These are phyloP conservation scores for Colletotrichum sidae DNA, from an alignment of 2,329 filamentous ascomycete species.

Conservation along the genomic window DNA sequence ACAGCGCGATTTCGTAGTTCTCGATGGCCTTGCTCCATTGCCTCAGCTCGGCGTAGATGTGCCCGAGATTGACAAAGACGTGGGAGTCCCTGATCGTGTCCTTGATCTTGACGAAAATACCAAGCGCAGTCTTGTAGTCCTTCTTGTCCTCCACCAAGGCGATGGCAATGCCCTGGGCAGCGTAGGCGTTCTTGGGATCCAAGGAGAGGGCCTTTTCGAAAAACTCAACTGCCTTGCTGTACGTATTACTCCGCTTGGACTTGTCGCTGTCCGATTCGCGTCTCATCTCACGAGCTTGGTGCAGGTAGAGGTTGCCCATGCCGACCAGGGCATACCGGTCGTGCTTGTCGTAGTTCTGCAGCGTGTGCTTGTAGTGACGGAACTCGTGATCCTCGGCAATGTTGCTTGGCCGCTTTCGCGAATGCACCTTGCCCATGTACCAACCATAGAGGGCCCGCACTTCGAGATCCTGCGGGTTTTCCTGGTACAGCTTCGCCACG, in stretches of 20 bases:
- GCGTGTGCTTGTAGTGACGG: conserved; percentile 94
- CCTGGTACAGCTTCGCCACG: conserved; percentile 86
- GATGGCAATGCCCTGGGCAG: conserved; percentile 95
- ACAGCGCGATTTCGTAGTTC: conserved; percentile 88
- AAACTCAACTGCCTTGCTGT: conserved; percentile 94
- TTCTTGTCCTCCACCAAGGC: conserved; percentile 95
- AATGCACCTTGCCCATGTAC: conserved; percentile 85
- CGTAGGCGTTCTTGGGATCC: conserved; percentile 96
- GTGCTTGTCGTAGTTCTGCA: conserved; percentile 96
- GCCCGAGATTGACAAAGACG: conserved; percentile 92
- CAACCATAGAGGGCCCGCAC: conserved; percentile 94
- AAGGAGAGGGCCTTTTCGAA: conserved; percentile 97
- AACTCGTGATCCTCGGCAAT: conserved; percentile 91
- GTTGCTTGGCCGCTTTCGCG: conserved; percentile 84
- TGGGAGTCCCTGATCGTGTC: conserved; percentile 91
- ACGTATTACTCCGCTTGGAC: conserved; percentile 87
- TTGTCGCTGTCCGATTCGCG: conserved; percentile 90
- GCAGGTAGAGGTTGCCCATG: conserved; percentile 94
- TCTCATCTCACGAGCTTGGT: conserved; percentile 92
- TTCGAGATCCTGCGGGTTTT: conserved; percentile 87
- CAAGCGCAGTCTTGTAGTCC: conserved; percentile 82
- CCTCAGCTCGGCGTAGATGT: conserved; percentile 89
- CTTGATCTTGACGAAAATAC: conserved; percentile 89
- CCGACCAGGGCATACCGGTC: conserved; percentile 96
- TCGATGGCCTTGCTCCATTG: conserved; percentile 95